Evolutionary conservation across 1,284 basidiomycete species (phyloP).

Genomic region (Coniferiporia weirii): DNA sequence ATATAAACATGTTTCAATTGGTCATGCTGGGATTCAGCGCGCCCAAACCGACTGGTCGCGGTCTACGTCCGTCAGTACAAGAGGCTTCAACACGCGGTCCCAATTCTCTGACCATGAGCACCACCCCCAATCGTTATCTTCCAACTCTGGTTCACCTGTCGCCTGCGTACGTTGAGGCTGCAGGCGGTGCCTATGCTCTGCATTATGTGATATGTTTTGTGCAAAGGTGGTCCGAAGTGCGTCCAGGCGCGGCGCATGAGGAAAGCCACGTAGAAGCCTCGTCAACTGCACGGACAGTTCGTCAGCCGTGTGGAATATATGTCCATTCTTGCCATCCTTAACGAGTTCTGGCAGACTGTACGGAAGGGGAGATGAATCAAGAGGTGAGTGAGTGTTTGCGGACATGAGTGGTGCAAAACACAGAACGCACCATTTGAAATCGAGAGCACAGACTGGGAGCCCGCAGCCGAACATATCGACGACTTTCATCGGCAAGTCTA

Average conservation of each 20-base stretch:
- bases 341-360: constrained; percentile 83
- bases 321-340: constrained; percentile 76
- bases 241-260: constrained; percentile 44
- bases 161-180: neutral
- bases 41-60: neutral
- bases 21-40: neutral
- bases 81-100: constrained; percentile 60
- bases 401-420: neutral
- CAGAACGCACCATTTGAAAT: constrained; percentile 71
- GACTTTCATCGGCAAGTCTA: constrained; percentile 99
- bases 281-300: constrained; percentile 73
- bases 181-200: constrained; percentile 10
- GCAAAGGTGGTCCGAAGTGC: constrained; percentile 44
- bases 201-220: constrained; percentile 7
- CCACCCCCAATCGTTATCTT: constrained; percentile 50
- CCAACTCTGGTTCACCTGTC: neutral
- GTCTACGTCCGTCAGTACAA: constrained; percentile 49
- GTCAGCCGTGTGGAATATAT: constrained; percentile 65
- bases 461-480: constrained; percentile 99
- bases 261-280: constrained; percentile 60
- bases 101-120: constrained; percentile 83
- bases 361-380: constrained; percentile 6
- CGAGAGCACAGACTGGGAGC: constrained; percentile 86
- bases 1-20: too few species aligned
- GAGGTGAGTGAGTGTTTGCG: too few species aligned